Base-by-base conservation (phyloP, 352 stramenopile species). In the Aphanomyces stellatus region DNA sequence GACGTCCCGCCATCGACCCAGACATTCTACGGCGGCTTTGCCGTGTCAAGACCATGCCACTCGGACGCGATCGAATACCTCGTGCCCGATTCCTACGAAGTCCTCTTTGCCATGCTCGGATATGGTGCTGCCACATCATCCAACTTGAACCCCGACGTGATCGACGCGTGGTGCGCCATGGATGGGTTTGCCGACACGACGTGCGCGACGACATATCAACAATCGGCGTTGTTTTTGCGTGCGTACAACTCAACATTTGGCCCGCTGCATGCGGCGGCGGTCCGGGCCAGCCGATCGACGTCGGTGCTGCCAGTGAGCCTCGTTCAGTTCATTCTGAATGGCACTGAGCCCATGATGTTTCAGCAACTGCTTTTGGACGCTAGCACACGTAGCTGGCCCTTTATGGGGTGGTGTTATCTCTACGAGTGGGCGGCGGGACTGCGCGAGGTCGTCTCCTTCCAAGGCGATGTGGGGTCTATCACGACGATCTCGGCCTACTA, bases 391-490 rank as follows among this genome's bases (percentile, higher is more conserved):
- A 17, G n/a, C 30, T 67, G 60, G 60, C n/a, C 6, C 7, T 67
- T 48, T 40, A 41, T 28, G 3, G 62, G 62, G 34, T 69, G 62
- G 62, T 61, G 62, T 13, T 69, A 62, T 25, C 27, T 62, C n/a
- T 62, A 62, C 37, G 62, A 69, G 5, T 69, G 62, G 62, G 62
- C 49, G 22, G 31, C 34, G 11, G 62, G 62, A 7, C 15, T n/a
- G 7, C 62, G 62, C 4, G 62, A 69, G 25, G 62, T 69, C 6
- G 51, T 69, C 17, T n/a, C 48, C 3, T 62, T 69, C 19, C 48
- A 69, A 48, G 62, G 62, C 34, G 62, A 69, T 30, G 37, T 10
- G 6, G 49, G 62, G 24, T 22, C 49, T 3, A 34, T 69, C 48
- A 51, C 46, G 24, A 37, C 51, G 7, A 62, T 69, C 24, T 69